Conservation (phyloP, 257 asterid species). For the Fraxinus quadrangulata region DNA sequence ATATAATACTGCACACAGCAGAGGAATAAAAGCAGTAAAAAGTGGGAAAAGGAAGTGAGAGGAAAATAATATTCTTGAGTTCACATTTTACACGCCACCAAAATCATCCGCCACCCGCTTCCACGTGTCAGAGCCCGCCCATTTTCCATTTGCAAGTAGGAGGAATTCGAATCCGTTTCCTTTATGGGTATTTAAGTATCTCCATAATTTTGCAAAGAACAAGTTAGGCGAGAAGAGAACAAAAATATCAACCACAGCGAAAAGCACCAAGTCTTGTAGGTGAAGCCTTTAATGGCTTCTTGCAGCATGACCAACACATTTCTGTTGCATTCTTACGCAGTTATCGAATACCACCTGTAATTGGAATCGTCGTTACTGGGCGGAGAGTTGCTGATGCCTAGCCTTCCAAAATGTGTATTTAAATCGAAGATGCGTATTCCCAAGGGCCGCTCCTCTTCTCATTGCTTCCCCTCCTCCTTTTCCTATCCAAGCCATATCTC, state of each 20-base stretch:
- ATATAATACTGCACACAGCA: too few species aligned
- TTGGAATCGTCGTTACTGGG: neutral
- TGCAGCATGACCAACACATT: neutral
- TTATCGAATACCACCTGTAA: neutral
- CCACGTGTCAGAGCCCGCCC: conserved; percentile 9
- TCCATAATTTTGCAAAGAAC: too few species aligned
- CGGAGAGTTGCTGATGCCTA: neutral
- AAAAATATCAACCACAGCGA: neutral
- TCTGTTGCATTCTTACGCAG: conserved; percentile 1
- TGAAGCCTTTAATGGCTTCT: neutral
- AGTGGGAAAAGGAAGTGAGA: neutral
- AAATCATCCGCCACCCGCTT: conserved; percentile 17
- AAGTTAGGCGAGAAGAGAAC: neutral
- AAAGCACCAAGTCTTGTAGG: neutral
- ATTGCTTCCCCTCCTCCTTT: conserved; percentile 35
- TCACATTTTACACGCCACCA: conserved; percentile 20
- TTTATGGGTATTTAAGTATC: too few species aligned
- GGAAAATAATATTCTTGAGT: conserved; percentile 4
- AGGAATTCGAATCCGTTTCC: conserved; percentile 13
- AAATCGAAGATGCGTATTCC: conserved; percentile 68
- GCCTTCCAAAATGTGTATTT: conserved; percentile 44
- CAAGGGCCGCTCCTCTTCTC: conserved; percentile 49
- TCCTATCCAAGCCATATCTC: conserved; percentile 19
- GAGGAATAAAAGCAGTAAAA: neutral
- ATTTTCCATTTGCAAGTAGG: neutral